phyloP scores from a whole-genome alignment of 2,329 filamentous ascomycete species.

The Phoma sp. region DNA sequence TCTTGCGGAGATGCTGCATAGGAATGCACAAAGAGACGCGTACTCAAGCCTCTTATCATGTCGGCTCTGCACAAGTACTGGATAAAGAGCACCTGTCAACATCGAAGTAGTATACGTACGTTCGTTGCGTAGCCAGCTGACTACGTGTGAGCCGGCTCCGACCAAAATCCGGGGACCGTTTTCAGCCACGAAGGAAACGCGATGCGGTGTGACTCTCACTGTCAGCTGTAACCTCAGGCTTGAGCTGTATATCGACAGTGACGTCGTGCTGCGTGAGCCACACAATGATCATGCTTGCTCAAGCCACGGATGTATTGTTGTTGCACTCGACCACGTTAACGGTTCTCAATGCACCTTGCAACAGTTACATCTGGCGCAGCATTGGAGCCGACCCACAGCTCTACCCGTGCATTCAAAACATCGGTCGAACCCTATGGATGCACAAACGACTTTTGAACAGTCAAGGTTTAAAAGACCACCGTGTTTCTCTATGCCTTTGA shows the following conservation, averaged over 20 bases:
- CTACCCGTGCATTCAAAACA: no score
- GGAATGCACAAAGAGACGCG: background rate
- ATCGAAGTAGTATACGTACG: background rate
- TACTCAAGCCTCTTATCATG: background rate
- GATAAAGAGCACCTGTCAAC: background rate
- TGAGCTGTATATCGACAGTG: background rate
- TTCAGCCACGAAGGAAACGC: constrained; percentile 4
- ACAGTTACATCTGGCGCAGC: background rate
- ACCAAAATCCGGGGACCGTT: background rate
- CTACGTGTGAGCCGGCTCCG: background rate
- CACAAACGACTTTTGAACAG: constrained; percentile 4
- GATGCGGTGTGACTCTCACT: constrained; percentile 1
- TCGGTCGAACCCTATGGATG: background rate
- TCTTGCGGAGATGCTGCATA: background rate
- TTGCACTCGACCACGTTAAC: background rate
- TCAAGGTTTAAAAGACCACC: background rate
- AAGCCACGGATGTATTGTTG: constrained; percentile 1
- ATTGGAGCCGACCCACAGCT: no score
- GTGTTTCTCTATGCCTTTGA: background rate
- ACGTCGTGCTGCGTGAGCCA: constrained; percentile 1
- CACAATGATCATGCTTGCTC: background rate
- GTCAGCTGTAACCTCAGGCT: constrained; percentile 12
- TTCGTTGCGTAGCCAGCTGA: constrained; percentile 3
- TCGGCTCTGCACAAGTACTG: background rate
- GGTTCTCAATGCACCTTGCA: background rate